Percentiles rank a stretch among this genome's conserved stretches.
These are phyloP conservation scores for Cadophora sp. DNA, from an alignment of 2,329 filamentous ascomycete genomes.

Conservation along the genomic window DNA sequence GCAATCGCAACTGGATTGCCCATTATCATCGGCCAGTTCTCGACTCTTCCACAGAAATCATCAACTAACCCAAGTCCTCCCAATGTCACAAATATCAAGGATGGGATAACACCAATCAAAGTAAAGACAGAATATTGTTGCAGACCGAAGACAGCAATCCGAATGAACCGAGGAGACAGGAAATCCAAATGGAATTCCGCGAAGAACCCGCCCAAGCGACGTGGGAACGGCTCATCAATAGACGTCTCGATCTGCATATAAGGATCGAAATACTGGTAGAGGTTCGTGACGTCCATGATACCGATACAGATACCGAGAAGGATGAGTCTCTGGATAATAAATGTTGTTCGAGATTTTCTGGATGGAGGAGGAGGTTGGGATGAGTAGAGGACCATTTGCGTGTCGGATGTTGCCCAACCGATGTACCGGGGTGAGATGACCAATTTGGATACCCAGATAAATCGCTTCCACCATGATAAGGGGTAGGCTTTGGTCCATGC, in stretches of 20 bases:
- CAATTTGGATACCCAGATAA: slow-evolving; percentile 25
- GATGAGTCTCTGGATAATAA: slow-evolving; percentile 12
- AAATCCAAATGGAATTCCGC: slow-evolving; percentile 9
- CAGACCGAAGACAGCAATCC: slow-evolving; percentile 19
- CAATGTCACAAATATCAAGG: slow-evolving; percentile 20
- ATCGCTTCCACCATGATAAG: slow-evolving; percentile 9
- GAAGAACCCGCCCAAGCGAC: slow-evolving; percentile 18
- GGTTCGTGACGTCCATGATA: slow-evolving; percentile 23
- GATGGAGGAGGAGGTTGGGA: background rate
- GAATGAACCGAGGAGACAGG: slow-evolving; percentile 21
- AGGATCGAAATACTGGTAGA: slow-evolving; percentile 27
- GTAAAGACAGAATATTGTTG: slow-evolving; percentile 26
- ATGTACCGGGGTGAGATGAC: slow-evolving; percentile 23
- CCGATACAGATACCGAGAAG: slow-evolving; percentile 15
- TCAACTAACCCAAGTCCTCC: slow-evolving; percentile 21
- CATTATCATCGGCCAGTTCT: slow-evolving; percentile 25
- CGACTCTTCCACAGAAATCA: slow-evolving; percentile 23
- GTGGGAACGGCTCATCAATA: slow-evolving; percentile 24
- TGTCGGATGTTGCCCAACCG: slow-evolving; percentile 19
- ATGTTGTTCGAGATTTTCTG: slow-evolving; percentile 13
- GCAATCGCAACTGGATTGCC: slow-evolving; percentile 23
- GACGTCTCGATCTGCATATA: slow-evolving; percentile 28
- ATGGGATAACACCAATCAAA: slow-evolving; percentile 17
- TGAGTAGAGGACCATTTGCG: background rate
- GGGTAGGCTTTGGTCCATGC: slow-evolving; percentile 25